Evolutionary conservation across 352 stramenopile genomes (phyloP).

Genomic region (Pythium oligandrum): DNA sequence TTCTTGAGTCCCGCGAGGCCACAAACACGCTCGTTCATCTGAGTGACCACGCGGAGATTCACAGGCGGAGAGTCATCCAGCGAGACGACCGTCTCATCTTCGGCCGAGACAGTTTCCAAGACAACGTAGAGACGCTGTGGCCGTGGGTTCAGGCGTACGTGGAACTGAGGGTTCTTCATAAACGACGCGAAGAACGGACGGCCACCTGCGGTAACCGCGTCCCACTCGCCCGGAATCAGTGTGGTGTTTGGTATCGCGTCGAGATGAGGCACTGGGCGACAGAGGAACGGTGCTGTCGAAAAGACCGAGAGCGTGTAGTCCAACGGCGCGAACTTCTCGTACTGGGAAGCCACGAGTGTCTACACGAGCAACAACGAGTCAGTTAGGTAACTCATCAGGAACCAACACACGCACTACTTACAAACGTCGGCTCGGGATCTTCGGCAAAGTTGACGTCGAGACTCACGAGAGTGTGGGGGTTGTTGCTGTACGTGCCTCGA

Average conservation of each 20-base stretch:
- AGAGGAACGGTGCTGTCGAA: conserved; percentile 72
- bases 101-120: conserved; percentile 36
- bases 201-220: conserved; percentile 35
- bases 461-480: conserved; percentile 88
- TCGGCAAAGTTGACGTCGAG: conserved; percentile 65
- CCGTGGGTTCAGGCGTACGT: conserved; percentile 35
- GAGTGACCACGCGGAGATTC: conserved; percentile 59
- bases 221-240: conserved; percentile 46
- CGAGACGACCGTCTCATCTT: conserved; percentile 9
- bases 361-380: conserved; percentile 15
- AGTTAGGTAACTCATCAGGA: conserved; percentile 12
- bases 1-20: conserved; percentile 24
- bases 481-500: conserved; percentile 90
- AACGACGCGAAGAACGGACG: conserved; percentile 73
- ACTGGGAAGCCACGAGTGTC: conserved; percentile 90
- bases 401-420: conserved; percentile 11
- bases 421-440: conserved; percentile 48
- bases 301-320: conserved; percentile 88
- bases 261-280: conserved; percentile 44
- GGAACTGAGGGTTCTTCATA: conserved; percentile 79
- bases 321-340: conserved; percentile 86
- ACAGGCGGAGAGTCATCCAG: conserved; percentile 34
- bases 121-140: conserved; percentile 49
- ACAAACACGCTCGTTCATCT: conserved; percentile 44
- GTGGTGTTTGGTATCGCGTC: conserved; percentile 28